Evolutionary conservation across 768 basidiomycete species (phyloP).

Genomic region (Chalciporus pseudorubinellus): DNA sequence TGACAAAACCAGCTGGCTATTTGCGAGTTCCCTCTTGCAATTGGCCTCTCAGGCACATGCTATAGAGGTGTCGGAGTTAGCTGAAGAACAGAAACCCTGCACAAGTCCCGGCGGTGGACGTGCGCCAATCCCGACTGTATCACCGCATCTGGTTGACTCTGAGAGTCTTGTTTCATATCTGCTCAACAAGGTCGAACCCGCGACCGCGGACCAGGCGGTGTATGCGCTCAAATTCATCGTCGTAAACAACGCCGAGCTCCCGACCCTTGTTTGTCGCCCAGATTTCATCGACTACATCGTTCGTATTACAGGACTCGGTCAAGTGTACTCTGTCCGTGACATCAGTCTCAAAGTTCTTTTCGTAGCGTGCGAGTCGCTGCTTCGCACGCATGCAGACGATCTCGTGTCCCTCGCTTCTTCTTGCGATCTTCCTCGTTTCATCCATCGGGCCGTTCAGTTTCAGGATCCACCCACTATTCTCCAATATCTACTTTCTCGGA

Average conservation of each 20-base stretch:
- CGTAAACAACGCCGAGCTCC: not conserved
- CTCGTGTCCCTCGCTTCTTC: not conserved
- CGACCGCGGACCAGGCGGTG: not conserved
- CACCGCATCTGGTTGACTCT: not conserved
- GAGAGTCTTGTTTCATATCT: not conserved
- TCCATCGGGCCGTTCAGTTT: not conserved
- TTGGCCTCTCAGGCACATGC: not conserved
- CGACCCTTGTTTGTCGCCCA: not conserved
- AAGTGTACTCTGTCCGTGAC: constrained; percentile 1
- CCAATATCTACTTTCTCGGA: not conserved
- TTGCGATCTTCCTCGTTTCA: constrained; percentile 1
- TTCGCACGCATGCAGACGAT: not conserved
- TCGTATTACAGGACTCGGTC: not conserved
- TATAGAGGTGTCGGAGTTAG: too few relatives aligned
- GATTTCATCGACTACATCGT: constrained; percentile 7
- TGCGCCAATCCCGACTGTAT: not conserved
- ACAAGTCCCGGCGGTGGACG: not conserved
- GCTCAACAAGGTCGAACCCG: not conserved
- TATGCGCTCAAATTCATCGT: constrained; percentile 5
- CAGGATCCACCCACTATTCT: constrained; percentile 7
- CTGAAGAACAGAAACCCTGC: too few relatives aligned
- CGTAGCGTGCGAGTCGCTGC: not conserved
- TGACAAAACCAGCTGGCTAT: not conserved
- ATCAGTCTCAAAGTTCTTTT: constrained; percentile 1
- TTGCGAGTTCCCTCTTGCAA: constrained; percentile 1